phyloP scores from a whole-genome alignment of 2,329 filamentous ascomycete genomes.

The Colletotrichum neosansevieriae region DNA sequence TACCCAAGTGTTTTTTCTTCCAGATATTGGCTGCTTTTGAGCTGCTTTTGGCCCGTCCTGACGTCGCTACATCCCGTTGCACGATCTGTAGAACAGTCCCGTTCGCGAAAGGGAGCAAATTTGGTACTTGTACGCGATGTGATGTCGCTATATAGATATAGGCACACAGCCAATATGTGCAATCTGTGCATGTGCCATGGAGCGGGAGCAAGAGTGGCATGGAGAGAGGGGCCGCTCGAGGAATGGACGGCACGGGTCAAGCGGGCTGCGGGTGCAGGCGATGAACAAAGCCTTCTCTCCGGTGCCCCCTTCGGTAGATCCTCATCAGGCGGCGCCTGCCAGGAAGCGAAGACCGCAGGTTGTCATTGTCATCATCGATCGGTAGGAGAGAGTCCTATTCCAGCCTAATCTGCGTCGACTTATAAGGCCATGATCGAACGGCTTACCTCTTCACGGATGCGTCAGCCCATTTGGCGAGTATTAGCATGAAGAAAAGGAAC shows the following conservation, averaged over 20 bases:
- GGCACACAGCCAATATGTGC: slow-evolving; percentile 2
- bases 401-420: slow-evolving; percentile 16
- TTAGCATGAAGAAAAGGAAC: slow-evolving; percentile 13
- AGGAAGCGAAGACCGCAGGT: slow-evolving; percentile 3
- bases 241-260: slow-evolving; percentile 30
- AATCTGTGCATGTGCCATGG: neutral
- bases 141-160: slow-evolving; percentile 3
- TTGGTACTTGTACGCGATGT: slow-evolving; percentile 14
- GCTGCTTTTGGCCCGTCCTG: slow-evolving; percentile 7
- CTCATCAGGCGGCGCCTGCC: slow-evolving; percentile 21
- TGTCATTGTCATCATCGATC: slow-evolving; percentile 21
- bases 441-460: neutral
- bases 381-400: slow-evolving; percentile 7
- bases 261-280: slow-evolving; percentile 5
- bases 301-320: slow-evolving; percentile 16
- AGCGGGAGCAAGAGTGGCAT: slow-evolving; percentile 8
- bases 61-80: slow-evolving; percentile 13
- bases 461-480: slow-evolving; percentile 2
- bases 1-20: slow-evolving; percentile 1
- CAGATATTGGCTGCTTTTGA: neutral
- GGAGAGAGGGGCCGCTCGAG: slow-evolving; percentile 16
- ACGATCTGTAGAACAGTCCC: neutral
- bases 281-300: slow-evolving; percentile 16
- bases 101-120: slow-evolving; percentile 8
- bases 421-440: neutral